phyloP scores from a whole-genome alignment of 1,284 basidiomycete genomes.

The Leccinum griseonigrum region DNA sequence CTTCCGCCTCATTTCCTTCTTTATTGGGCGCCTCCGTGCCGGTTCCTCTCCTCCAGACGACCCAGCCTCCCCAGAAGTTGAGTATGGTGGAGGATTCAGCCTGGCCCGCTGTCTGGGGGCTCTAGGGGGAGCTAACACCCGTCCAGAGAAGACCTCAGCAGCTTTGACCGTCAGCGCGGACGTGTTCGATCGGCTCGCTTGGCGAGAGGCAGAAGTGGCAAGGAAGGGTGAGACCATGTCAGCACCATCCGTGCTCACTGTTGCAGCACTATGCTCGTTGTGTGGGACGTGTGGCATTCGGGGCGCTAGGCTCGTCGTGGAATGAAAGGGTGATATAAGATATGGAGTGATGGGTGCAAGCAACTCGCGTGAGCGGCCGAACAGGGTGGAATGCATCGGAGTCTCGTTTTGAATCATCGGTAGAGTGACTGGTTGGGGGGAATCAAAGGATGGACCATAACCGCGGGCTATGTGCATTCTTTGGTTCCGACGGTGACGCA shows the following conservation, averaged over 20 bases:
- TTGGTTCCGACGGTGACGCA: slow-evolving; percentile 15
- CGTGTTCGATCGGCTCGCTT: not conserved
- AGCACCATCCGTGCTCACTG: slow-evolving; percentile 13
- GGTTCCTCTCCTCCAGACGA: not conserved
- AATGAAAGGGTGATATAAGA: slow-evolving; percentile 7
- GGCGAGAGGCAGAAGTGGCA: slow-evolving; percentile 4
- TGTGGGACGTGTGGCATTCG: slow-evolving; percentile 1
- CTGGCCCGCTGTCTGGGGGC: slow-evolving; percentile 10
- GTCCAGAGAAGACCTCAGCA: slow-evolving; percentile 10
- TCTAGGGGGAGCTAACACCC: not conserved
- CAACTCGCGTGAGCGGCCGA: not conserved
- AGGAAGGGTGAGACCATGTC: slow-evolving; percentile 28
- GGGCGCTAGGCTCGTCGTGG: slow-evolving; percentile 11
- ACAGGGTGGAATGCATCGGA: not conserved
- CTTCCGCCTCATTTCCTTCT: slow-evolving; percentile 1
- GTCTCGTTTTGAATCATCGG: not conserved
- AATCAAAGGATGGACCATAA: not conserved
- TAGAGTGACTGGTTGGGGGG: not conserved
- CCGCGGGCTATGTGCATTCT: not conserved
- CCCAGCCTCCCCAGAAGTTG: not conserved
- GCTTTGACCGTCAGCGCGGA: not conserved
- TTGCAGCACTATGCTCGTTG: not conserved
- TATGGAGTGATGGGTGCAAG: not conserved
- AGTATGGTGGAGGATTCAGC: slow-evolving; percentile 28
- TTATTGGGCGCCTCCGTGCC: slow-evolving; percentile 2